A percentile compares a stretch with the other conserved stretches of the same genome.
Conservation (phyloP, 2,329 filamentous ascomycete genomes). For the Hymenoscyphus occultus region DNA sequence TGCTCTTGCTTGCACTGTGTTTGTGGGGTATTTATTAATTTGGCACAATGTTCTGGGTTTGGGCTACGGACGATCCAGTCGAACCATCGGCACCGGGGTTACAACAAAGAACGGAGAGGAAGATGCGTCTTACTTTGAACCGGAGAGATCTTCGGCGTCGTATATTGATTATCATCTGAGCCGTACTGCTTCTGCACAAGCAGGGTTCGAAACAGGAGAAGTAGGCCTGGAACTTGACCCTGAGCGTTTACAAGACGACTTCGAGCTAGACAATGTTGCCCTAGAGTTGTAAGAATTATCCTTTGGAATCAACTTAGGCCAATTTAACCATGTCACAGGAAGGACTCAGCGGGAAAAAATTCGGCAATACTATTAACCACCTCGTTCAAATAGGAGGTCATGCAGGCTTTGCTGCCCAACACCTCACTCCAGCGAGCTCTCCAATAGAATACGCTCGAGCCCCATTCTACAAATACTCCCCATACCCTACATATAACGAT, state of each 20-base stretch:
- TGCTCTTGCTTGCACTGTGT: background rate
- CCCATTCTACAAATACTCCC: conserved; percentile 59
- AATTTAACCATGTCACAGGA: background rate
- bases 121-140: background rate
- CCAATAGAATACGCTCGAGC: conserved; percentile 45
- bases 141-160: background rate
- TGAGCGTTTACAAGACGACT: background rate
- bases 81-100: background rate
- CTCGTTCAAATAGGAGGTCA: background rate
- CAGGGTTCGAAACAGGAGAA: background rate
- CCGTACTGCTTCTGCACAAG: background rate
- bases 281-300: background rate
- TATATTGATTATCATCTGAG: background rate
- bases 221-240: background rate
- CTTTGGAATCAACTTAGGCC: background rate
- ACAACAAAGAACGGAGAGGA: background rate
- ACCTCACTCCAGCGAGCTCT: conserved; percentile 19
- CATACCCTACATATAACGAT: conserved; percentile 69
- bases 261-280: background rate
- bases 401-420: background rate
- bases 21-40: background rate
- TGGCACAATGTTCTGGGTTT: conserved; percentile 1
- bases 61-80: background rate
- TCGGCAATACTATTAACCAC: background rate
- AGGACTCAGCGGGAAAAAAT: background rate